These are phyloP conservation scores for Vigna trinervia DNA, from an alignment of 306 rosid genomes.

Conservation along the genomic window DNA sequence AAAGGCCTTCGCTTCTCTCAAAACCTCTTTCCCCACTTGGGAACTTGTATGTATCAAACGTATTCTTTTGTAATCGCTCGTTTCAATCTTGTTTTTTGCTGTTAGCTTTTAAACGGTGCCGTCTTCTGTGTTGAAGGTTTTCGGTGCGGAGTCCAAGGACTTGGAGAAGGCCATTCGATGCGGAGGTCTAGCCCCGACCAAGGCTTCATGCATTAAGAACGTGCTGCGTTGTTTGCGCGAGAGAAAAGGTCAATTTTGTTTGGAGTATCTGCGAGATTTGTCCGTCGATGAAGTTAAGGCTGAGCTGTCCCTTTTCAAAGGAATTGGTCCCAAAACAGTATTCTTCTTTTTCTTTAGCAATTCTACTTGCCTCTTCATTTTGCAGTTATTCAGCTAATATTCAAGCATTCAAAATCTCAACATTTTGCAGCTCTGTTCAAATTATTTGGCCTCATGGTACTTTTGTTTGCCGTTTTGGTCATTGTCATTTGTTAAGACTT, in stretches of 20 bases:
- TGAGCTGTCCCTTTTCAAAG: constrained; percentile 82
- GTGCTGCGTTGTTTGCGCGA: constrained; percentile 65
- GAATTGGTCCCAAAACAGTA: constrained; percentile 95
- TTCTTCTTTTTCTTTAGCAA: constrained; percentile 20
- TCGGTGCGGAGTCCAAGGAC: constrained; percentile 62
- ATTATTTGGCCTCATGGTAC: neutral
- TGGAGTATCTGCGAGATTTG: constrained; percentile 78
- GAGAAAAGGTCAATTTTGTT: constrained; percentile 75
- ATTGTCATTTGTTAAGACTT: constrained; percentile 6
- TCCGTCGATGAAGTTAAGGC: constrained; percentile 72
- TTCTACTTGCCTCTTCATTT: neutral
- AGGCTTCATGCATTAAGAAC: constrained; percentile 79
- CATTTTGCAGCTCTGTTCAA: neutral
- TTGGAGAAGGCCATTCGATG: constrained; percentile 81
- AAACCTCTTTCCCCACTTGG: constrained; percentile 69
- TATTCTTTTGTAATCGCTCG: neutral
- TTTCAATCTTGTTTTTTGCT: neutral
- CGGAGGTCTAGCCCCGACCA: constrained; percentile 91
- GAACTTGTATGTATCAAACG: constrained; percentile 33
- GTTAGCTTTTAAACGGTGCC: constrained; percentile 16
- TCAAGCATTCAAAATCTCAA: neutral
- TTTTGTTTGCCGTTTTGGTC: neutral
- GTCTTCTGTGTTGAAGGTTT: constrained; percentile 59
- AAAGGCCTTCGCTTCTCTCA: constrained; percentile 80
- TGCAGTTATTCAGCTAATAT: neutral